Percentiles rank a stretch among this genome's conserved stretches.
Evolutionary conservation across 2,329 filamentous ascomycete genomes (phyloP).

Genomic region (Xylaria arbuscula): DNA sequence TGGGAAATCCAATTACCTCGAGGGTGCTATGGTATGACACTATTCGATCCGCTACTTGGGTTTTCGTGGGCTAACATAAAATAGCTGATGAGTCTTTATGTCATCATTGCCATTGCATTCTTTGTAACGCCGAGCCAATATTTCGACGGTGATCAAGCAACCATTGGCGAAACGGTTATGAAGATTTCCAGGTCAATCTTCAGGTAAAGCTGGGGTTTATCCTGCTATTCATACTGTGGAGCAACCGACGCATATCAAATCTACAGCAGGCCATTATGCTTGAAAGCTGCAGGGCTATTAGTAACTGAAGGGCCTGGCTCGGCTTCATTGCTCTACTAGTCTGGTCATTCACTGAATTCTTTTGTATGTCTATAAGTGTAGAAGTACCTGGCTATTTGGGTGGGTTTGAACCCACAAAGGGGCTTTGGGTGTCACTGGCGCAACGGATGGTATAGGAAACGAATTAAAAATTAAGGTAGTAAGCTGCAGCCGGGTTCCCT

Average conservation of each 20-base stretch:
- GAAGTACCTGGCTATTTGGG: neutral
- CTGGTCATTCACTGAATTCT: constrained; percentile 20
- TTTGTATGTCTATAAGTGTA: constrained; percentile 36
- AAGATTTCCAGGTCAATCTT: constrained; percentile 17
- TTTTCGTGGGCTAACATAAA: constrained; percentile 36
- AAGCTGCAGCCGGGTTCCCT: neutral
- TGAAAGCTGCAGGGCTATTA: neutral
- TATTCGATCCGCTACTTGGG: neutral
- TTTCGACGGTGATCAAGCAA: constrained; percentile 53
- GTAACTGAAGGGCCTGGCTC: neutral
- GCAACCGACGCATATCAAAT: neutral
- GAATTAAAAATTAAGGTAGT: neutral
- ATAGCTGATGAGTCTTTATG: constrained; percentile 62
- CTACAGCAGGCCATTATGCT: neutral
- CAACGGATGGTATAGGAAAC: neutral
- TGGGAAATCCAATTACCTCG: constrained; percentile 85
- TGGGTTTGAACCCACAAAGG: neutral
- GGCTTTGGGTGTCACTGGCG: constrained; percentile 5
- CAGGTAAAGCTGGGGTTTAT: constrained; percentile 8
- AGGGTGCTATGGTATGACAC: constrained; percentile 75
- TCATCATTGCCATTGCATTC: constrained; percentile 71
- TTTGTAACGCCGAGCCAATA: constrained; percentile 65
- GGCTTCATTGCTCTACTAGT: constrained; percentile 1
- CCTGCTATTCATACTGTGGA: neutral
- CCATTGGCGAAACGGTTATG: constrained; percentile 17